Evolutionary conservation across 148 eudicot species (phyloP).

Genomic region (Fallopia convolvulus): DNA sequence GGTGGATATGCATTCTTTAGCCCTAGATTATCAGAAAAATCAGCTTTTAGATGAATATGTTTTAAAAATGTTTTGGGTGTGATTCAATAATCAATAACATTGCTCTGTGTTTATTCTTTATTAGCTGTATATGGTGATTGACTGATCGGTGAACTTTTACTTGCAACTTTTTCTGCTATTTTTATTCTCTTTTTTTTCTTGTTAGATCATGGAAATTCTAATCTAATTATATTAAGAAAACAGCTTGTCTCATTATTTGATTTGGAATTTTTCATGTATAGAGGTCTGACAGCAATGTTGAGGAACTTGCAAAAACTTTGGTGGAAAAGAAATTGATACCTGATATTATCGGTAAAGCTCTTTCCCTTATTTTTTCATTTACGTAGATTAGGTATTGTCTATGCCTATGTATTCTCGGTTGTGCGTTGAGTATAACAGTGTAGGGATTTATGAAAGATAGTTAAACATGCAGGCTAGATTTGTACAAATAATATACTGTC

Average conservation of each 20-base stretch:
- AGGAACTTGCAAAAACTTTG: slow-evolving; percentile 59
- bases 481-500: not conserved
- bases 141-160: not conserved
- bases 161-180: not conserved
- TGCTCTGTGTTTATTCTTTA: not conserved
- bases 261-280: slow-evolving; percentile 13
- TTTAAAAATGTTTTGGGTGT: not conserved
- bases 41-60: not conserved
- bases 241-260: not conserved
- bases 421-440: not conserved
- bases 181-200: not conserved
- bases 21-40: not conserved
- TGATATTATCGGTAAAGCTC: slow-evolving; percentile 64
- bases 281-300: slow-evolving; percentile 66
- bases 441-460: not conserved
- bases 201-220: not conserved
- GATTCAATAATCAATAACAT: not conserved
- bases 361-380: not conserved
- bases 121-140: not conserved
- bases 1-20: not conserved
- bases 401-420: not conserved
- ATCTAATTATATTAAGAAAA: not conserved
- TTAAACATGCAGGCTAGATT: not conserved
- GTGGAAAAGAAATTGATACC: slow-evolving; percentile 78
- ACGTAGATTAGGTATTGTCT: not conserved